Conservation (phyloP, 1,284 basidiomycete species). For the Trichosporon asahii region DNA sequence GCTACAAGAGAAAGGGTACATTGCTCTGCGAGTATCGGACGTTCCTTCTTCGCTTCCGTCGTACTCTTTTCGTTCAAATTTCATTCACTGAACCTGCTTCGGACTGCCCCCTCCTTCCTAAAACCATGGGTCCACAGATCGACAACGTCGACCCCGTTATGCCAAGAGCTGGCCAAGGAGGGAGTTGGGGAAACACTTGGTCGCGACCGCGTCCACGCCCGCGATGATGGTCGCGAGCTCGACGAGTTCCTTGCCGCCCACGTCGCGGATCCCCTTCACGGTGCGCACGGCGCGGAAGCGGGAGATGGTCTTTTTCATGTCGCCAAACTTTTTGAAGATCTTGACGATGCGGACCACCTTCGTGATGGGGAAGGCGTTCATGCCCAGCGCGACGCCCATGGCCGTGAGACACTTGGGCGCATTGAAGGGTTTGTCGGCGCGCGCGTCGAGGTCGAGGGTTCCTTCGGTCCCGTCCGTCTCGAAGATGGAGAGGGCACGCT, state of each 20-base stretch:
- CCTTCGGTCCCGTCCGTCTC: too few species aligned
- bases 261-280: not conserved
- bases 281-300: not conserved
- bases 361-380: not conserved
- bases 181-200: not conserved
- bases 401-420: not conserved
- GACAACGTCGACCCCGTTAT: too few species aligned
- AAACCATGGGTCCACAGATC: too few species aligned
- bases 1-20: too few species aligned
- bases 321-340: not conserved
- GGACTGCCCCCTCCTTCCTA: too few species aligned
- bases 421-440: too few species aligned
- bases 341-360: not conserved
- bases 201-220: not conserved
- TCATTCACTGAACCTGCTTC: too few species aligned
- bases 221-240: not conserved
- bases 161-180: not conserved
- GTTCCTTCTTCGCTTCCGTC: too few species aligned
- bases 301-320: not conserved
- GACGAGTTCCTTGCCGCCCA: not conserved
- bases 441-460: too few species aligned
- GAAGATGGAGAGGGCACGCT: too few species aligned
- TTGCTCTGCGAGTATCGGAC: too few species aligned
- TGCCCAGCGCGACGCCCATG: not conserved
- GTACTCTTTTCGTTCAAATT: too few species aligned